Evolutionary conservation across 1,284 basidiomycete genomes (phyloP), one percentile per base, ranked within the genome.

Genomic region (Microbotryomycetes sp.): DNA sequence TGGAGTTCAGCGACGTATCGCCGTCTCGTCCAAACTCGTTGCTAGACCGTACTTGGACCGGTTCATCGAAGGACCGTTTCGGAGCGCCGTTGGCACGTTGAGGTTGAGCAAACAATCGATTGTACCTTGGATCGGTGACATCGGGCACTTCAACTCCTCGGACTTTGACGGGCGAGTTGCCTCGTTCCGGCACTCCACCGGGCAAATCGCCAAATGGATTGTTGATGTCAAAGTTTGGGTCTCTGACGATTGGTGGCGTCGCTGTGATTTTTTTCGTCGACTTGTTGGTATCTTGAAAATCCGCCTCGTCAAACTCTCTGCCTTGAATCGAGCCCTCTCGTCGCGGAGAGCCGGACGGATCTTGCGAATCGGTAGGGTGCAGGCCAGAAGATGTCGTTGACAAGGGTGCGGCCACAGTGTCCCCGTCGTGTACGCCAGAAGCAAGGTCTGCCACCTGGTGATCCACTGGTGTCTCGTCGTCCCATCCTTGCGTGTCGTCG

Each of bases 161-260:
- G 0, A 69, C 64, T 23, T 56, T 50, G n/a, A 52, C 9, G 23
- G 50, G 50, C 4, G 6, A 16, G 9, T 9, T 9, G 9, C 35
- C 35, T 11, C 35, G 35, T 11, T 41, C 35, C 9, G 35, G 35
- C 18, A 11, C 11, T 11, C 35, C 35, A 11, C 18, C 18, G 18
- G 35, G 55, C 18, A 24, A 7, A 30, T 54, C 62, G 45, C 13
- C 45, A 24, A 54, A 52, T 2, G 60, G 54, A 16, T 59, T 47
- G 11, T 56, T 54, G 29, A 65, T 54, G 46, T 62, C 64, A 49
- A 66, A 63, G 2, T 57, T 60, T 5, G 59, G 51, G 31, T 67
- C 67, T 41, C 79, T 79, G 5, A 84, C 86, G 45, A 91, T 84
- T 2, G 81, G 77, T 1, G 89, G 89, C 0, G 89, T 91, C 54